Evolutionary conservation across 2,329 filamentous ascomycete species (phyloP).

Genomic region (Pochonia chlamydosporia): DNA sequence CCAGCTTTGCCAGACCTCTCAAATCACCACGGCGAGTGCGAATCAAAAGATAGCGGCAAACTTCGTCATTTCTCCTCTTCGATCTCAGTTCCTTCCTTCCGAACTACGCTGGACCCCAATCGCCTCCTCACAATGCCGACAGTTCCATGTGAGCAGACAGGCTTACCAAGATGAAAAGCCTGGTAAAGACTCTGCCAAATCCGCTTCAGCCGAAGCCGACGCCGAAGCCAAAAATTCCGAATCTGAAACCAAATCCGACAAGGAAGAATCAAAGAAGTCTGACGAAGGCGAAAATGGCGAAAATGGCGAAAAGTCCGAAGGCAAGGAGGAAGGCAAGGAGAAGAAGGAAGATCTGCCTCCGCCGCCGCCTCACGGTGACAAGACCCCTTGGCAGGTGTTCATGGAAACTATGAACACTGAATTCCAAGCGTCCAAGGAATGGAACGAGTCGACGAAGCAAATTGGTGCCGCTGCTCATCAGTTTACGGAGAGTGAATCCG

Average conservation of each 20-base stretch:
- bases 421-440: conserved; percentile 96
- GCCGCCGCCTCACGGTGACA: conserved; percentile 94
- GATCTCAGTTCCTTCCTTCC: conserved; percentile 38
- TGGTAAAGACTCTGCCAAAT: conserved; percentile 16
- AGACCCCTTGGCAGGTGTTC: conserved; percentile 98
- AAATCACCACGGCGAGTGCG: conserved; percentile 20
- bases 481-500: conserved; percentile 87
- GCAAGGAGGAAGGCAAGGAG: conserved; percentile 46
- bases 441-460: conserved; percentile 98
- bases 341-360: conserved; percentile 69
- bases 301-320: conserved; percentile 41
- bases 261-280: conserved; percentile 37
- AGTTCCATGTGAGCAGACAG: conserved; percentile 25
- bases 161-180: conserved; percentile 28
- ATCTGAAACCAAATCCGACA: conserved; percentile 29
- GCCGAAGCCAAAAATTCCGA: conserved; percentile 32
- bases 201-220: conserved; percentile 15
- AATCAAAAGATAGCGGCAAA: conserved; percentile 19
- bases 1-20: conserved; percentile 23
- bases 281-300: conserved; percentile 32
- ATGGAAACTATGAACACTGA: conserved; percentile 91
- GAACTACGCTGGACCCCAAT: conserved; percentile 27
- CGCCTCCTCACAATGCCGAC: conserved; percentile 22
- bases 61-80: conserved; percentile 31
- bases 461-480: conserved; percentile 83